Percentiles rank a stretch among this genome's conserved stretches.
phyloP scores from a whole-genome alignment of 208 protist species.

The Crithidia sp. region DNA sequence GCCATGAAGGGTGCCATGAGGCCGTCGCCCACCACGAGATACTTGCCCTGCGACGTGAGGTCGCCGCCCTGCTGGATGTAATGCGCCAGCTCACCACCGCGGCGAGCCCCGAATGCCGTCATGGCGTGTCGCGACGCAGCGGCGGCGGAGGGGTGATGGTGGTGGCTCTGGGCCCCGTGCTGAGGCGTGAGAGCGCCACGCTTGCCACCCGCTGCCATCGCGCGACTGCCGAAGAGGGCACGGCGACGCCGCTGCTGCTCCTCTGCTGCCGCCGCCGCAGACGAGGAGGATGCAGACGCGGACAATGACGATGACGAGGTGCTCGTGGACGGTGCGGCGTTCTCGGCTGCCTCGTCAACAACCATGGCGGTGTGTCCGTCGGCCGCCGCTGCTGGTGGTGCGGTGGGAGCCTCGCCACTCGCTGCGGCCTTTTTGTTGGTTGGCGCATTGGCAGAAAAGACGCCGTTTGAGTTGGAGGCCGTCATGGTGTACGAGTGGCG shows the following conservation, averaged over 20 bases:
- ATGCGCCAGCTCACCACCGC: conserved; percentile 49
- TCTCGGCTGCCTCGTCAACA: not conserved
- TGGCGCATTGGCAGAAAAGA: not conserved
- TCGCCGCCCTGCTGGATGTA: conserved; percentile 57
- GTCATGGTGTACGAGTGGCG: not conserved
- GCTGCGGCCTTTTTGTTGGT: not conserved
- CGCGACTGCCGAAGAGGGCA: conserved; percentile 81
- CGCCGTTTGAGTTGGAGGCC: conserved; percentile 8
- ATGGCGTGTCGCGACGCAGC: conserved; percentile 36
- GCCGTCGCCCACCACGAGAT: conserved; percentile 90
- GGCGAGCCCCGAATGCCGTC: conserved; percentile 64
- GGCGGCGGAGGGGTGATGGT: not conserved
- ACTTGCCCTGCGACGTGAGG: conserved; percentile 70
- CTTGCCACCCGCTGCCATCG: conserved; percentile 76
- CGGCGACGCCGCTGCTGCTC: conserved; percentile 47
- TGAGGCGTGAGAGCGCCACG: conserved; percentile 24
- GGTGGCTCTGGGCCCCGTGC: conserved; percentile 5
- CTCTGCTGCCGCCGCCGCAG: conserved; percentile 7
- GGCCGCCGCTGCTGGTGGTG: too few relatives aligned
- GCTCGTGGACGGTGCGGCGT: not conserved
- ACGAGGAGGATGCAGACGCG: not conserved
- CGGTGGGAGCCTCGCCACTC: not conserved
- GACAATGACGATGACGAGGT: not conserved
- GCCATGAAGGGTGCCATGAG: conserved; percentile 94
- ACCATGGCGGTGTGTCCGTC: conserved; percentile 6